These are phyloP conservation scores for Paracamarosporium sp. DNA, from an alignment of 2,329 filamentous ascomycete genomes.

Conservation along the genomic window DNA sequence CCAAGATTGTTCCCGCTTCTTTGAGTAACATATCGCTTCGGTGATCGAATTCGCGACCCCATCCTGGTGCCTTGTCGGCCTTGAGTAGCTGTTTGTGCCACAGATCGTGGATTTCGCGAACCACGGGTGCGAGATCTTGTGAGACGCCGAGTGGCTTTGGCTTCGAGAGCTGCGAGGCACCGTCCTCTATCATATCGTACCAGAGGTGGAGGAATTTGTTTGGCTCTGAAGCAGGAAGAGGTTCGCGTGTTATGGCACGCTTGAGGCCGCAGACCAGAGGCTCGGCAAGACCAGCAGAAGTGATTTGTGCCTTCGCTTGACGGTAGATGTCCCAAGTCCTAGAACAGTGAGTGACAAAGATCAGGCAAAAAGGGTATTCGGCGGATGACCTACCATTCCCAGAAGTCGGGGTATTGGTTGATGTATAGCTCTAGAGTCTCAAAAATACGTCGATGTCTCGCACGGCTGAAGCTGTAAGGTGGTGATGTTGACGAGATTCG, in stretches of 20 bases:
- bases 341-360: not conserved
- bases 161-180: not conserved
- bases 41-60: slow-evolving; percentile 5
- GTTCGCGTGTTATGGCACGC: not conserved
- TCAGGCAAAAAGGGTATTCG: not conserved
- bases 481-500: slow-evolving; percentile 4
- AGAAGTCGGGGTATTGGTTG: slow-evolving; percentile 1
- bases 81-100: slow-evolving; percentile 1
- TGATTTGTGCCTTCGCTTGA: not conserved
- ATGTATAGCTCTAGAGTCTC: slow-evolving; percentile 7
- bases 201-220: slow-evolving; percentile 5
- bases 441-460: slow-evolving; percentile 5
- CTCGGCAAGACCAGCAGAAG: not conserved
- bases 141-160: not conserved
- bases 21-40: not conserved
- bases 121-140: not conserved
- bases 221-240: not conserved
- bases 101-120: not conserved
- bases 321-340: slow-evolving; percentile 7
- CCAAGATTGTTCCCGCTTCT: not conserved
- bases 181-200: slow-evolving; percentile 7
- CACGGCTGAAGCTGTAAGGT: slow-evolving; percentile 7
- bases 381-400: slow-evolving; percentile 5
- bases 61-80: slow-evolving; percentile 1
- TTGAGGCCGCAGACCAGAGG: slow-evolving; percentile 2